Conservation (phyloP, 2,329 filamentous ascomycete genomes). For the Chrysoporthe puriensis region DNA sequence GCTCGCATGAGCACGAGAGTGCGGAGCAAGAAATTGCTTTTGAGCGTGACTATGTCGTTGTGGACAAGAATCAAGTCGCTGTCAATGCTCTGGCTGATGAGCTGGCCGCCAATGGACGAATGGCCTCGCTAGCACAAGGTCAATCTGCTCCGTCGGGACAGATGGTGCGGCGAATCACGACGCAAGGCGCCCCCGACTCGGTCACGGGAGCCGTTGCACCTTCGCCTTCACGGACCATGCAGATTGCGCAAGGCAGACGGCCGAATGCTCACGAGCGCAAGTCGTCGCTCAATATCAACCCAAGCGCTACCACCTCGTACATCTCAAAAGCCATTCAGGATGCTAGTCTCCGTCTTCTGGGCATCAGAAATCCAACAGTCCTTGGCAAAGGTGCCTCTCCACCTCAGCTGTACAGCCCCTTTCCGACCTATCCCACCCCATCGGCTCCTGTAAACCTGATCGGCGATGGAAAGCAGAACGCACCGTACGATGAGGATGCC, state of each 20-base stretch:
- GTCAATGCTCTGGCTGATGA: constrained; percentile 98
- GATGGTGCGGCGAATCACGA: constrained; percentile 76
- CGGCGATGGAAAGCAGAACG: constrained; percentile 64
- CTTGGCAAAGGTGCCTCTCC: constrained; percentile 70
- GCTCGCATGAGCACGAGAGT: constrained; percentile 61
- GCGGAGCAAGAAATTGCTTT: constrained; percentile 87
- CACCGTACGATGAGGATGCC: constrained; percentile 75
- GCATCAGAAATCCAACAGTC: constrained; percentile 69
- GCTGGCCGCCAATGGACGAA: constrained; percentile 78
- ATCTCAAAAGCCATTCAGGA: constrained; percentile 95
- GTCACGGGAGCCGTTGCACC: constrained; percentile 70
- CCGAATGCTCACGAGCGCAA: constrained; percentile 70
- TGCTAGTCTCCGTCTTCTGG: constrained; percentile 77
- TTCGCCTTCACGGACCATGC: constrained; percentile 71
- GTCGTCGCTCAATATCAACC: constrained; percentile 74
- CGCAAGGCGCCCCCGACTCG: constrained; percentile 72
- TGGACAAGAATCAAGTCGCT: constrained; percentile 93
- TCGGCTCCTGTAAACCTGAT: constrained; percentile 65
- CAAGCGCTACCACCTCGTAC: constrained; percentile 78
- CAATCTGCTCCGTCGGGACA: constrained; percentile 61
- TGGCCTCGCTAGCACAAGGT: constrained; percentile 53
- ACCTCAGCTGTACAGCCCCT: constrained; percentile 76
- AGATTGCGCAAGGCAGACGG: constrained; percentile 70
- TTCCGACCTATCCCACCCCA: constrained; percentile 80
- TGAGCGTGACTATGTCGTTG: constrained; percentile 92